A percentile compares a stretch with the other conserved stretches of the same genome.
phyloP scores from a whole-genome alignment of 148 eudicot genomes.

The Beta vulgaris region DNA sequence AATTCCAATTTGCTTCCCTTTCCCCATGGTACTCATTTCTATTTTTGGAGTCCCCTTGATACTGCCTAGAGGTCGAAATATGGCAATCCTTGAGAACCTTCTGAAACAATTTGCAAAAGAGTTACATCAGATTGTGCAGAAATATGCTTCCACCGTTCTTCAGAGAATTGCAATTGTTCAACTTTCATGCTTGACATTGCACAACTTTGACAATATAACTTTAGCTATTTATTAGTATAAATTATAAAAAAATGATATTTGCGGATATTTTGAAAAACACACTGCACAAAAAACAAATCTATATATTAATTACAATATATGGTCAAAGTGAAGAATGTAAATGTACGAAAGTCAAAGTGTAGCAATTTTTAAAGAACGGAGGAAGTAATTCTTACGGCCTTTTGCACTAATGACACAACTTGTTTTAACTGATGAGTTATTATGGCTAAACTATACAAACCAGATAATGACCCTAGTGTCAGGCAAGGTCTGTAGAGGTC shows the following conservation, averaged over 20 bases:
- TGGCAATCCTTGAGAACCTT: constrained; percentile 39
- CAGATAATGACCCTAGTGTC: not conserved
- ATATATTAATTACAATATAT: too few relatives aligned
- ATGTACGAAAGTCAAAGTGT: too few relatives aligned
- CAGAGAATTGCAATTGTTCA: too few relatives aligned
- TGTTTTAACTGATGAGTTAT: not conserved
- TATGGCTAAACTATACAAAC: not conserved
- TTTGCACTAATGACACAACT: not conserved
- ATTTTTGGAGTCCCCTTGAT: constrained; percentile 36
- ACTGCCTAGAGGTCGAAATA: constrained; percentile 35
- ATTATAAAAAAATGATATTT: too few relatives aligned
- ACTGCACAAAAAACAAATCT: too few relatives aligned
- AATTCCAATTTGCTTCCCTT: constrained; percentile 39
- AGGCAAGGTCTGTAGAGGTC: not conserved
- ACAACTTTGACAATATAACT: too few relatives aligned
- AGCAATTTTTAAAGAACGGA: too few relatives aligned
- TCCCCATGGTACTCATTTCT: constrained; percentile 43
- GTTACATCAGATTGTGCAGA: not conserved
- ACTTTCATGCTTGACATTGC: too few relatives aligned
- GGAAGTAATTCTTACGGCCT: not conserved
- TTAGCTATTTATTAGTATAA: too few relatives aligned
- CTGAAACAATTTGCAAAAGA: constrained; percentile 22
- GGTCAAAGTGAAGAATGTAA: too few relatives aligned
- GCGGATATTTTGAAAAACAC: too few relatives aligned
- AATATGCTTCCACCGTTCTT: too few relatives aligned